Percentiles rank a stretch among this genome's conserved stretches.
These are phyloP conservation scores for Tetrapisispora iriomotensis DNA, from an alignment of 805 yeast species.

Conservation along the genomic window DNA sequence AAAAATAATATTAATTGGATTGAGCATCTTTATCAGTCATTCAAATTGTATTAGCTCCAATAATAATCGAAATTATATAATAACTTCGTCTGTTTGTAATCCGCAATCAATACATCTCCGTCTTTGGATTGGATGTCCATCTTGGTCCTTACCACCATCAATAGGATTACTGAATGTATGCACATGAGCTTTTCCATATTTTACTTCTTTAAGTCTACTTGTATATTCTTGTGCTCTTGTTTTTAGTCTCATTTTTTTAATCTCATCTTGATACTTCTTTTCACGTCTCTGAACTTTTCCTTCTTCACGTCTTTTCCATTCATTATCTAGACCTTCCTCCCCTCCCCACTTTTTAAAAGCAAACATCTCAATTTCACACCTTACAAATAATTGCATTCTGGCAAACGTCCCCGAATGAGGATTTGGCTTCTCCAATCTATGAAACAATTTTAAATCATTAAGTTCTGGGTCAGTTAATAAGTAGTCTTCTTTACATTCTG, in stretches of 20 bases:
- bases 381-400: conserved; percentile 82
- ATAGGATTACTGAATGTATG: conserved; percentile 66
- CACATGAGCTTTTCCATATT: conserved; percentile 51
- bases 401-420: conserved; percentile 87
- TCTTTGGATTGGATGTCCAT: conserved; percentile 34
- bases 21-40: not conserved
- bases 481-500: conserved; percentile 91
- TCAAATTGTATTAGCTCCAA: conserved; percentile 7
- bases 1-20: not conserved
- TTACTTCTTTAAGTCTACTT: conserved; percentile 51
- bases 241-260: conserved; percentile 80
- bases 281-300: conserved; percentile 65
- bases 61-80: too few species aligned
- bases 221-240: conserved; percentile 89
- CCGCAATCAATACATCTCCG: conserved; percentile 76
- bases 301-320: conserved; percentile 78
- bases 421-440: conserved; percentile 79
- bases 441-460: conserved; percentile 55
- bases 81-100: conserved; percentile 69
- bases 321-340: conserved; percentile 78
- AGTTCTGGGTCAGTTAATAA: conserved; percentile 89
- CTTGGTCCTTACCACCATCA: conserved; percentile 35
- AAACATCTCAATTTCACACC: conserved; percentile 88
- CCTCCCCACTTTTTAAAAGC: conserved; percentile 95
- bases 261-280: conserved; percentile 63